Evolutionary conservation across 2,329 filamentous ascomycete genomes (phyloP).

Genomic region (Lizonia empirigonia): DNA sequence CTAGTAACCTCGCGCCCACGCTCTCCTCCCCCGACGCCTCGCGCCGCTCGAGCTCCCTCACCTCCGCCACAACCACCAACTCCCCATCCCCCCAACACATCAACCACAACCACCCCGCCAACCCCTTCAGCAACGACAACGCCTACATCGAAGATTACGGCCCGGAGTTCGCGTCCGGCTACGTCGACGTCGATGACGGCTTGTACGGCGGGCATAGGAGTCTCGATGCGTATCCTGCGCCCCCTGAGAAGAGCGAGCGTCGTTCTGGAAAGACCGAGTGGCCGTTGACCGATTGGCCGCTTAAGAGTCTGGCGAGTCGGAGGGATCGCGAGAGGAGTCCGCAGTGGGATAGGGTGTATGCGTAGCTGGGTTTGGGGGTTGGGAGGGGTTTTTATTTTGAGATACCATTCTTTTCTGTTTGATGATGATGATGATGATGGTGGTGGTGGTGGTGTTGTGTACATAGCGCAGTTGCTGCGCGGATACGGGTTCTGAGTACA

Average conservation of each 20-base stretch:
- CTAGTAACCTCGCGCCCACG: constrained; percentile 26
- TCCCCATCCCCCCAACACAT: constrained; percentile 18
- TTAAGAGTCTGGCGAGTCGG: constrained; percentile 11
- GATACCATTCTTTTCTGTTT: not conserved
- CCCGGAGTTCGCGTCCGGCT: constrained; percentile 31
- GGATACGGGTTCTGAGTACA: no score
- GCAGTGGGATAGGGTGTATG: constrained; percentile 43
- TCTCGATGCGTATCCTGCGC: constrained; percentile 32
- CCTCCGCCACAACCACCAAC: constrained; percentile 20
- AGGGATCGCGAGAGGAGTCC: constrained; percentile 30
- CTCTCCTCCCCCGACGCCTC: constrained; percentile 10
- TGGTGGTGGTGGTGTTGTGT: no score
- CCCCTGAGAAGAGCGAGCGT: constrained; percentile 13
- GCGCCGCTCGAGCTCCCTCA: constrained; percentile 14
- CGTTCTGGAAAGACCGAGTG: constrained; percentile 31
- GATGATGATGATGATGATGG: no score
- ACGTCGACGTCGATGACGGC: constrained; percentile 34
- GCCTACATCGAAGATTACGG: constrained; percentile 43
- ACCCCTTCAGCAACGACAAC: constrained; percentile 37
- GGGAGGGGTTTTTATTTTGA: not conserved
- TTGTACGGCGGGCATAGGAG: constrained; percentile 39
- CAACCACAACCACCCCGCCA: constrained; percentile 17
- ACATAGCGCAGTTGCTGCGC: no score
- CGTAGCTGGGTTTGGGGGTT: not conserved
- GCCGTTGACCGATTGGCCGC: constrained; percentile 32